Conservation (phyloP, 352 stramenopile species). For the Pythium coloratum region DNA sequence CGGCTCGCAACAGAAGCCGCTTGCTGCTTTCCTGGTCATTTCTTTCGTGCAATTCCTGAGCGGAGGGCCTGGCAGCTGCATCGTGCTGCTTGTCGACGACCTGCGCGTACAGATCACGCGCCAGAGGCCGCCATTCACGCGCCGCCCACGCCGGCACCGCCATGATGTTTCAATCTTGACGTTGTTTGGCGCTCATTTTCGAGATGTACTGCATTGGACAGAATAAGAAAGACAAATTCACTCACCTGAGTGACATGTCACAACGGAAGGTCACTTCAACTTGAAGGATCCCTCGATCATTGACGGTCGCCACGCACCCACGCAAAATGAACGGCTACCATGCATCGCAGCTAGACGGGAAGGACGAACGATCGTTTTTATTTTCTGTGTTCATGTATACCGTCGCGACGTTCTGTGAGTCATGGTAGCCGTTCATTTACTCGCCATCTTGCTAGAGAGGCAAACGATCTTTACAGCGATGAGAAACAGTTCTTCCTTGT, state of each 20-base stretch:
- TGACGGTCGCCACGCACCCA: too few relatives aligned
- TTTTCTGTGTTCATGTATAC: too few relatives aligned
- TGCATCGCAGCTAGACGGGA: too few relatives aligned
- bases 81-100: conserved; percentile 7
- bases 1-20: conserved; percentile 35
- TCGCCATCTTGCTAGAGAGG: too few relatives aligned
- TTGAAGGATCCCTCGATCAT: not conserved
- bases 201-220: too few relatives aligned
- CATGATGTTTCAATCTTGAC: conserved; percentile 12
- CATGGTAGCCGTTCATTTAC: too few relatives aligned
- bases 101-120: conserved; percentile 42
- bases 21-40: conserved; percentile 21
- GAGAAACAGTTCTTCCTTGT: too few relatives aligned
- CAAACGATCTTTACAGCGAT: too few relatives aligned
- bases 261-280: not conserved
- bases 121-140: conserved; percentile 59
- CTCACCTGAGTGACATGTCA: conserved; percentile 3
- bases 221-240: not conserved
- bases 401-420: too few relatives aligned
- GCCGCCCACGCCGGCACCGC: conserved; percentile 48
- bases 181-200: too few relatives aligned
- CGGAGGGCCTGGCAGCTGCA: conserved; percentile 1
- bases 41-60: conserved; percentile 3
- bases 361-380: too few relatives aligned
- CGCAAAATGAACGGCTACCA: too few relatives aligned